Evolutionary conservation across 306 rosid genomes (phyloP).

Genomic region (Styphnolobium japonicum): DNA sequence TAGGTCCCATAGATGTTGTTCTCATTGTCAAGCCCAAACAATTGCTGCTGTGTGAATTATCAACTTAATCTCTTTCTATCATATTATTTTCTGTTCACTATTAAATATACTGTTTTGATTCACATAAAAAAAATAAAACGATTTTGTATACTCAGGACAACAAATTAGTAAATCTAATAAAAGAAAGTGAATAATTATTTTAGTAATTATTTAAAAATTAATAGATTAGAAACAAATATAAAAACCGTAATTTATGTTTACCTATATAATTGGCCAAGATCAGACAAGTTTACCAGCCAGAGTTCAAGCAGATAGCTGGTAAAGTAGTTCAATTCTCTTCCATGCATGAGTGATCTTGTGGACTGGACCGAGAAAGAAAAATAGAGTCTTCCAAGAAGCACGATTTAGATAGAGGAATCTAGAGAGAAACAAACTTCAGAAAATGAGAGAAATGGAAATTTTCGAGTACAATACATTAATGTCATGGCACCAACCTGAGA

Average conservation of each 20-base stretch:
- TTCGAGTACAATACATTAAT: neutral
- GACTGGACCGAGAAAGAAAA: neutral
- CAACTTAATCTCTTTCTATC: no score
- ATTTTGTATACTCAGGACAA: no score
- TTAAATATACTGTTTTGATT: neutral
- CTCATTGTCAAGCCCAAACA: no score
- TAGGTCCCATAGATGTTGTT: no score
- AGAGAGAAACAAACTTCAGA: neutral
- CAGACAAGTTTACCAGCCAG: neutral
- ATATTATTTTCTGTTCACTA: no score
- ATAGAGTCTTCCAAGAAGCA: neutral
- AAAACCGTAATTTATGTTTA: neutral
- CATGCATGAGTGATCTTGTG: slow-evolving; percentile 7
- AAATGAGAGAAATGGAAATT: neutral
- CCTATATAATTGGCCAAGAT: neutral
- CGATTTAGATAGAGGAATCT: no score
- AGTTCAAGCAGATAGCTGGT: neutral
- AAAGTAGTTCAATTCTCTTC: neutral
- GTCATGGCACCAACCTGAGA: neutral
- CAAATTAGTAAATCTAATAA: neutral
- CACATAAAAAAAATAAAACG: no score
- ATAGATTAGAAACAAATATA: neutral
- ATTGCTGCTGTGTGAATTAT: no score
- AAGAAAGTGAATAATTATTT: neutral
- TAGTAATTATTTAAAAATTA: neutral